Percentiles rank a stretch among this genome's conserved stretches.
phyloP scores from a whole-genome alignment of 768 basidiomycete genomes.

The Xerocomus potaroensis region DNA sequence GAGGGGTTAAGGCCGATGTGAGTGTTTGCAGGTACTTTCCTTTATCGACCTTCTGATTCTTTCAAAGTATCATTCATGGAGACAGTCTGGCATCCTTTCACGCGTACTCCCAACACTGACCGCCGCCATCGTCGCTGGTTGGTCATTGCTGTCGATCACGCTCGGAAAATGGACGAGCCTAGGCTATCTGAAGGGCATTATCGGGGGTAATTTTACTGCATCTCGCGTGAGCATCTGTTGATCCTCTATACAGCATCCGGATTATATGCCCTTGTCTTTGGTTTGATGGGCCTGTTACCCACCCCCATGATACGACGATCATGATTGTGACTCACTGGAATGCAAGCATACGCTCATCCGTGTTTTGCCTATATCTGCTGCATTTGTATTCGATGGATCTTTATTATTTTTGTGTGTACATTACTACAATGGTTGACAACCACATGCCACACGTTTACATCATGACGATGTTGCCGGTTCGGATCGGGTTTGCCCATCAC shows the following conservation, averaged over 20 bases:
- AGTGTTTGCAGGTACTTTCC: slow-evolving; percentile 22
- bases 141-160: slow-evolving; percentile 56
- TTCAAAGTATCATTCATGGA: slow-evolving; percentile 67
- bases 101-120: slow-evolving; percentile 69
- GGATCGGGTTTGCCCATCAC: slow-evolving; percentile 55
- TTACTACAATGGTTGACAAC: no score
- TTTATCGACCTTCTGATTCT: background rate
- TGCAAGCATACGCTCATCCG: slow-evolving; percentile 6
- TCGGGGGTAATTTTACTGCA: slow-evolving; percentile 45
- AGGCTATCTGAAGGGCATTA: slow-evolving; percentile 58
- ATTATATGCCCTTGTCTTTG: slow-evolving; percentile 65
- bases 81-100: slow-evolving; percentile 64
- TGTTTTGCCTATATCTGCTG: slow-evolving; percentile 11
- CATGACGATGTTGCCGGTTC: no score
- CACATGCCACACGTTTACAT: no score
- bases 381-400: no score
- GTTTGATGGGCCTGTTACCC: slow-evolving; percentile 70
- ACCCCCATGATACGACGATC: slow-evolving; percentile 51
- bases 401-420: no score
- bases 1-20: slow-evolving; percentile 68
- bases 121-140: slow-evolving; percentile 63
- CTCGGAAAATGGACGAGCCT: slow-evolving; percentile 65
- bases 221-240: background rate
- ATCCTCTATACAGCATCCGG: slow-evolving; percentile 50
- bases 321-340: slow-evolving; percentile 32